Conservation (phyloP, 805 yeast species). For the Saccharomyces eubayanus region DNA sequence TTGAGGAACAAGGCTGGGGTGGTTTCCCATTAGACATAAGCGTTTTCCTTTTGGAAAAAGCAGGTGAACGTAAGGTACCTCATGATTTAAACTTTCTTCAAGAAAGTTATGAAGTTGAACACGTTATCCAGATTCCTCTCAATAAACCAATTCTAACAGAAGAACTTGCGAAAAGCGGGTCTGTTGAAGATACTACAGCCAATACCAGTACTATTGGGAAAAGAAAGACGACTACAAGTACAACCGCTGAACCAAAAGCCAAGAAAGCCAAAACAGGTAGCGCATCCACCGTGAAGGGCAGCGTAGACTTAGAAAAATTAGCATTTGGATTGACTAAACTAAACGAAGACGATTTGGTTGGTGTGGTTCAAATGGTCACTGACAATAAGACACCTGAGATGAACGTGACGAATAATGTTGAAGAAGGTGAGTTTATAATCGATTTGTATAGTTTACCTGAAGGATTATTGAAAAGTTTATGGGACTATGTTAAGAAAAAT, state of each 20-base stretch:
- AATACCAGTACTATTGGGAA: conserved; percentile 22
- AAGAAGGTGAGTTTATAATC: conserved; percentile 95
- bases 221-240: conserved; percentile 13
- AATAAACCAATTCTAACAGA: conserved; percentile 64
- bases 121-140: conserved; percentile 66
- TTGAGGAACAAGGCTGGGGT: conserved; percentile 97
- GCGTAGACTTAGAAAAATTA: conserved; percentile 78
- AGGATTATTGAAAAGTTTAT: conserved; percentile 78
- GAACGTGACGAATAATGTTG: conserved; percentile 92
- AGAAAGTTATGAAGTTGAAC: conserved; percentile 72
- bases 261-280: conserved; percentile 44
- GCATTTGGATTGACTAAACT: conserved; percentile 85
- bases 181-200: conserved; percentile 51
- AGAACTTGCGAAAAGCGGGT: conserved; percentile 72
- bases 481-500: conserved; percentile 88
- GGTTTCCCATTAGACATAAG: conserved; percentile 85
- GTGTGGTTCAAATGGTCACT: conserved; percentile 95
- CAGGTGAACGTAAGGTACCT: conserved; percentile 76
- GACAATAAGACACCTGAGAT: conserved; percentile 92
- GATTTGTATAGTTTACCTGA: conserved; percentile 93
- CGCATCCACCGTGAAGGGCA: conserved; percentile 50
- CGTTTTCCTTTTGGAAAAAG: conserved; percentile 73
- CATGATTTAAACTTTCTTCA: conserved; percentile 86
- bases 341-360: conserved; percentile 85
- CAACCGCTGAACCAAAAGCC: conserved; percentile 29